Evolutionary conservation across 345 rosid genomes (phyloP), one percentile per base, ranked within the genome.

Genomic region (Rhodomyrtus tomentosa): DNA sequence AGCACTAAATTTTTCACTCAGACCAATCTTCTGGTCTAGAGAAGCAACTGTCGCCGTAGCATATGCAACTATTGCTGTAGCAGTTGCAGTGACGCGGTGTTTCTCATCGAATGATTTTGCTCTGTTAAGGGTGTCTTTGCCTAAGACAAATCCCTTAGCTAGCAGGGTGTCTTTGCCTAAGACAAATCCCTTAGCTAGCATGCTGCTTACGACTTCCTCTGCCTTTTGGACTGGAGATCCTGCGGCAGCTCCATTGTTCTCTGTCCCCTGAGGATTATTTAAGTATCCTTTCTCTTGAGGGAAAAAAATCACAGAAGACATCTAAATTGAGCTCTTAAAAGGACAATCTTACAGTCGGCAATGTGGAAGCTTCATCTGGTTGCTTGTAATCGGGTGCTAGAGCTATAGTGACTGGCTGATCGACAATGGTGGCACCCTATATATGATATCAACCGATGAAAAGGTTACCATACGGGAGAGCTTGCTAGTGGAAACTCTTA

Each of bases 111-210:
- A 89, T 49, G 96, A 85, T 91, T 90, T 95, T 16, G 98, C 98
- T 92, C 90, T 94, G 88, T 88, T 90, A 11, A 95, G 89, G 0
- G 96, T 96, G 85, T 95, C 98, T 92, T 94, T 95, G 48, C 99
- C 96, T 18, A 96, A 90, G 88, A 95, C 88, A 82, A 91, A 96
- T 50, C 99, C 98, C 90, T n/a, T n/a, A n/a, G n/a, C n/a, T n/a
- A n/a, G n/a, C n/a, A n/a, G n/a, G n/a, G n/a, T n/a, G n/a, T n/a
- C n/a, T n/a, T n/a, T n/a, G n/a, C n/a, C n/a, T n/a, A n/a, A n/a
- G n/a, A n/a, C n/a, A n/a, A n/a, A n/a, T n/a, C n/a, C n/a, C n/a
- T 88, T 94, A 55, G 99, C 98, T 84, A 96, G 85, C 99, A 96
- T 95, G 95, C 91, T 86, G 90, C 91, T 96, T 51, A 96, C 96